These are phyloP conservation scores for Spergularia marina DNA, from an alignment of 148 eudicot genomes.

Conservation along the genomic window DNA sequence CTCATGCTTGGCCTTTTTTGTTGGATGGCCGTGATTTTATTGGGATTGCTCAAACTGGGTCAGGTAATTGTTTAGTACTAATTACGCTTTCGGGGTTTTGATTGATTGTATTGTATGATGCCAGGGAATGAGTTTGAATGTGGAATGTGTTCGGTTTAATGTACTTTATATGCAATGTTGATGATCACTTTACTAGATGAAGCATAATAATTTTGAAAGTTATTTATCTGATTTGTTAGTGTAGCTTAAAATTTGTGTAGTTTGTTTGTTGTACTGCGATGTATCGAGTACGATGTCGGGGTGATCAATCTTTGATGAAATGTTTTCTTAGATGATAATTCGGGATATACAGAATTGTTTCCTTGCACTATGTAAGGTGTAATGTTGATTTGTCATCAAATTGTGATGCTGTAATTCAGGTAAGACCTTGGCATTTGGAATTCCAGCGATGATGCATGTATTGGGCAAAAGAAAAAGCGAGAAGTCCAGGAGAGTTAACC, in stretches of 20 bases:
- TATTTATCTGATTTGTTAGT: neutral
- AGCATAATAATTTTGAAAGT: neutral
- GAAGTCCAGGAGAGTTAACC: constrained; percentile 48
- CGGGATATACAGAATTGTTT: neutral
- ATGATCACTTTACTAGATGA: neutral
- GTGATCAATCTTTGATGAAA: neutral
- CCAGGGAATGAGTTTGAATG: neutral
- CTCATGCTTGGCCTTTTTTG: constrained; percentile 92
- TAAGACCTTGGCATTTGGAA: constrained; percentile 94
- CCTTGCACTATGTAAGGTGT: neutral
- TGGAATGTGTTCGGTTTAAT: neutral
- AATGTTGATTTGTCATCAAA: neutral
- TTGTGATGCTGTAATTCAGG: constrained; percentile 42
- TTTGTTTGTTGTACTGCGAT: neutral
- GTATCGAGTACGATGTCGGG: neutral
- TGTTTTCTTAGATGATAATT: too few species aligned
- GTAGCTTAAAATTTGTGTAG: constrained; percentile 2
- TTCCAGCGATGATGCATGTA: constrained; percentile 87
- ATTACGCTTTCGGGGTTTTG: neutral
- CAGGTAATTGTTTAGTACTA: constrained; percentile 45
- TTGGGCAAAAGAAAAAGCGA: constrained; percentile 53
- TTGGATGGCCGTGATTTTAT: constrained; percentile 79
- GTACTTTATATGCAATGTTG: neutral
- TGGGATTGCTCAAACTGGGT: constrained; percentile 96
- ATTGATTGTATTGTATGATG: neutral